Evolutionary conservation across 306 rosid genomes (phyloP), one percentile per base, ranked within the genome.

Genomic region (Mimosa pudica): DNA sequence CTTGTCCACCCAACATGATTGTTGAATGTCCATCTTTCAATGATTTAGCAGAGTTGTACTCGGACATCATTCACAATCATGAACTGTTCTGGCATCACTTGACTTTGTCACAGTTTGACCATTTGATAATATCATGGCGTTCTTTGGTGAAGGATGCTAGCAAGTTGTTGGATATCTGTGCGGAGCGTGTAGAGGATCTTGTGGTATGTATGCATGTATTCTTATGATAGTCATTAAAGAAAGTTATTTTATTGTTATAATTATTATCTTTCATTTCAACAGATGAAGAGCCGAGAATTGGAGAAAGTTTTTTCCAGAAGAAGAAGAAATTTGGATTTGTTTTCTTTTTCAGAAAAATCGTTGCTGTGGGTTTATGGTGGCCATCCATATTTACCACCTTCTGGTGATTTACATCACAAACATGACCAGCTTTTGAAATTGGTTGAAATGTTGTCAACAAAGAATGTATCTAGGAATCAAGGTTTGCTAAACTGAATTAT

Each of bases 341-440:
- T 83, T 64, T 82, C 87, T 60, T 76, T 77, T 24, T 82, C 82
- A 0, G 97, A 91, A 77, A 90, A 89, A 81, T 84, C 98, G 51
- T 80, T 95, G 87, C 79, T 95, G 20, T 95, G 98, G 98, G 72
- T 80, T 77, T 85, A 92, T 88, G 97, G 98, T 47, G 98, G 98
- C 80, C 97, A 92, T 84, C 98, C 98, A 16, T 51, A 80, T 75
- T 78, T 88, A 82, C 95, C 98, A 6, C 64, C 86, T 48, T 87
- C 94, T 24, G 80, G 89, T 79, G 78, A 73, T 77, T 73, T 95
- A 79, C 87, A 86, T 84, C 55, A 81, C 46, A 91, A 89, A 80
- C 88, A 90, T 70, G 84, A 69, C 54, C 88, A 79, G 81, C 87
- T 95, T 80, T 78, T 79, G 74, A 73, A 73, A 63, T 81, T 91